Evolutionary conservation across 768 basidiomycete genomes (phyloP).

Genomic region (Agrocybe chaxingu): DNA sequence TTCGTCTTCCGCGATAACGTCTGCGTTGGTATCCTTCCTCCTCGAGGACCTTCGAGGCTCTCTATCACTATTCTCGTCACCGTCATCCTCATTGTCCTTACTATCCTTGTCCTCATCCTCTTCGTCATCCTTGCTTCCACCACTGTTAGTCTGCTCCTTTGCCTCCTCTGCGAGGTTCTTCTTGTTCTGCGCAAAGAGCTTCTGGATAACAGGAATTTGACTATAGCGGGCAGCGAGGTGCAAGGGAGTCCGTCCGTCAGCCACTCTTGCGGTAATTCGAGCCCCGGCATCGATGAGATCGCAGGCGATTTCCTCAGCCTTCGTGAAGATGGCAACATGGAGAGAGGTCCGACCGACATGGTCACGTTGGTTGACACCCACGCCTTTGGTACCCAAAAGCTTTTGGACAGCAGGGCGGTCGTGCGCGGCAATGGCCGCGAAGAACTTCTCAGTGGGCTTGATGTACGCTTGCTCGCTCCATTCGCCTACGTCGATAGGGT

Average conservation of each 20-base stretch:
- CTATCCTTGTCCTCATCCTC: slow-evolving; percentile 30
- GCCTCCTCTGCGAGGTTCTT: slow-evolving; percentile 31
- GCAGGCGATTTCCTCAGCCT: slow-evolving; percentile 41
- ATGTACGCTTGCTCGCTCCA: slow-evolving; percentile 64
- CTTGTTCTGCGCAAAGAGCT: slow-evolving; percentile 49
- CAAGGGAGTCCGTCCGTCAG: slow-evolving; percentile 52
- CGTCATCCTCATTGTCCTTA: no score
- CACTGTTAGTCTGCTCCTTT: slow-evolving; percentile 19
- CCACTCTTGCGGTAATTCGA: slow-evolving; percentile 51
- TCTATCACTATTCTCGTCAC: slow-evolving; percentile 19
- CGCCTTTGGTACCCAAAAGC: slow-evolving; percentile 33
- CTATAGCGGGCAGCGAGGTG: slow-evolving; percentile 56
- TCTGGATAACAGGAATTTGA: slow-evolving; percentile 37
- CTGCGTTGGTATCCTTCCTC: slow-evolving; percentile 15
- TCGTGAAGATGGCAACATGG: slow-evolving; percentile 51
- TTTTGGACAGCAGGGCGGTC: slow-evolving; percentile 37
- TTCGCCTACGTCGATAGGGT: slow-evolving; percentile 64
- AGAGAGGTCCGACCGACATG: slow-evolving; percentile 60
- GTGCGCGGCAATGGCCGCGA: slow-evolving; percentile 47
- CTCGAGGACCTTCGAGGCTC: slow-evolving; percentile 13
- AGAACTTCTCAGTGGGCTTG: slow-evolving; percentile 50
- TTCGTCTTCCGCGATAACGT: slow-evolving; percentile 46
- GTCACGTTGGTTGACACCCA: slow-evolving; percentile 52
- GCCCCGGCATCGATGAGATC: slow-evolving; percentile 55
- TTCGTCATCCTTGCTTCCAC: slow-evolving; percentile 21